Base-by-base conservation (phyloP, 2,329 filamentous ascomycete species). In the Teratosphaeriaceae sp. region DNA sequence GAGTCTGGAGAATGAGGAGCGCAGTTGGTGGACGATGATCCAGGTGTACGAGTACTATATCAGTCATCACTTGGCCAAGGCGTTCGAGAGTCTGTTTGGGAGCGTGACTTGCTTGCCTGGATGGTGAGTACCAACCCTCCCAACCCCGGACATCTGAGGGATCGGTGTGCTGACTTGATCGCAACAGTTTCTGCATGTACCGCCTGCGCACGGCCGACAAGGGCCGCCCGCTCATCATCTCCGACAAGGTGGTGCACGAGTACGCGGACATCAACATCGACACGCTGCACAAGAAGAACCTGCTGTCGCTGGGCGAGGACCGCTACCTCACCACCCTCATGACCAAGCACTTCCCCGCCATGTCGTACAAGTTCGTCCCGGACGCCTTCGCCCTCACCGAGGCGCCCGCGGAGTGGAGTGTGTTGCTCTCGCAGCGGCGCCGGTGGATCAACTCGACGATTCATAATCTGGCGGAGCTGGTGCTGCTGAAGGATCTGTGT, bases 41-140 rank as follows among this genome's bases (percentile, higher is more conserved):
- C 92, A 98, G 65, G 92, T 98, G 52, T 98, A 98, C 70, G 92
- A 98, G 66, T 98, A 98, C 73, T 98, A 89, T 66, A 98, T 98
- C 61, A 97, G 92, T 22, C 92, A 98, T 74, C 85, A 98, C 67
- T 71, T 98, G 64, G 76, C 92, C 42, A 98, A 98, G 72, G 88
- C 92, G 49, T 98, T 98, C 62, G 92, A 98, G 65, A 96, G 88
- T 47, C 79, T 98, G 47, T 98, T 98, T 61, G 92, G 89, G 61
- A 94, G 88, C 65, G 92, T 98, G 48, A 98, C 92, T 46, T 98
- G 92, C 83, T 82, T 98, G 72, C 92, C 92, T 52, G 92, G 92
- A 78, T 98, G 92, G 90, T 96, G 79, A 72, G 86, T 80, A 42
- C 27, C 34, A 19, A 9, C 13, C 31, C 23, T 34, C 26, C 22